Conservation (phyloP, 2,329 filamentous ascomycete genomes). For the Epichloe gansuensis region DNA sequence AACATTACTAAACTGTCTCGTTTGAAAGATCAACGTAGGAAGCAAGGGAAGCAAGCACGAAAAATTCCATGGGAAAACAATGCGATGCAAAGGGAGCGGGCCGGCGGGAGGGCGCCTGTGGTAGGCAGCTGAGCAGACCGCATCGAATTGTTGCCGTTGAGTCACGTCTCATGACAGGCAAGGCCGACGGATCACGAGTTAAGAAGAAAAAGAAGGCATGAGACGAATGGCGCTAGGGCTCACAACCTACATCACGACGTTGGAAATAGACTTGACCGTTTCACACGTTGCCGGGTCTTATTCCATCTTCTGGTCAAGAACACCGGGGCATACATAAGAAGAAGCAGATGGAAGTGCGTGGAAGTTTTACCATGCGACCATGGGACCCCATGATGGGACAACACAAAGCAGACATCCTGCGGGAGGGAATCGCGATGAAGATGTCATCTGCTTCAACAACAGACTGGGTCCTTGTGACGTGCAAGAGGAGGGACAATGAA, state of each 20-base stretch:
- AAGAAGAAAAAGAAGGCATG: conserved; percentile 1
- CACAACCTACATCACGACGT: not conserved
- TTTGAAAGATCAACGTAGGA: no score
- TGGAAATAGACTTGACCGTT: not conserved
- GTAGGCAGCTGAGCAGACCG: not conserved
- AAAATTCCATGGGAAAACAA: not conserved
- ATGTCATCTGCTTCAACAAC: not conserved
- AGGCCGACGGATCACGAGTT: not conserved
- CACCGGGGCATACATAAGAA: no score
- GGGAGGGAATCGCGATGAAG: not conserved
- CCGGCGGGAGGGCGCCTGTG: not conserved
- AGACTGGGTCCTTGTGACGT: not conserved
- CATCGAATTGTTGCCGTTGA: not conserved
- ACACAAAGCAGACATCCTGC: not conserved
- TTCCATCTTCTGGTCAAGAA: no score
- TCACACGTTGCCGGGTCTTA: no score
- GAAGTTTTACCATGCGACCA: no score
- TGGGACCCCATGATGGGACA: no score
- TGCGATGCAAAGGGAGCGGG: not conserved
- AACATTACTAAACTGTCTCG: no score
- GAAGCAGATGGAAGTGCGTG: no score
- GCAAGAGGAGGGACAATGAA: not conserved
- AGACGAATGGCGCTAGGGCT: conserved; percentile 6
- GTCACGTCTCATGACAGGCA: not conserved
- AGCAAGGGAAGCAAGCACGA: no score